Conservation (phyloP, 2,329 filamentous ascomycete species). For the Teratosphaeriaceae sp. region DNA sequence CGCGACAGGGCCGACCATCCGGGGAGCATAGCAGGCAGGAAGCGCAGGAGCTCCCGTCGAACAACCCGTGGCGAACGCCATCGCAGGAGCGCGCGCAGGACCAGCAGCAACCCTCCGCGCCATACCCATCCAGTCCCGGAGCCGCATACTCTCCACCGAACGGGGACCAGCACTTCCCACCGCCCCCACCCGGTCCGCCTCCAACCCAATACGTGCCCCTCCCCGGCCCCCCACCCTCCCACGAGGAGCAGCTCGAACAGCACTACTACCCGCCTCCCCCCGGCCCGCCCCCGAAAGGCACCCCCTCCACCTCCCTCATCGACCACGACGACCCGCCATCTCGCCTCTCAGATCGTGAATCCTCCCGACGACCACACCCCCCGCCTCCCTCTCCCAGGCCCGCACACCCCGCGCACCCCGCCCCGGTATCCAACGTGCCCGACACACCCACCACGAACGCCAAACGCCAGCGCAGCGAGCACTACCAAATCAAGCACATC, state of each 20-base stretch:
- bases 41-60: constrained; percentile 9
- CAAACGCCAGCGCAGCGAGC: constrained; percentile 56
- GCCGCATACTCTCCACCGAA: too few species aligned
- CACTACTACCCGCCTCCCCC: constrained; percentile 16
- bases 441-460: constrained; percentile 36
- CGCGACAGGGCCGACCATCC: constrained; percentile 19
- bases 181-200: neutral
- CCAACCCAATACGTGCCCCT: too few species aligned
- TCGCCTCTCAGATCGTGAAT: too few species aligned
- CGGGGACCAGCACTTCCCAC: neutral
- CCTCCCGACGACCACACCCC: constrained; percentile 15
- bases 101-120: too few species aligned
- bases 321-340: constrained; percentile 31
- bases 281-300: constrained; percentile 26
- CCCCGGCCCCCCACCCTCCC: too few species aligned
- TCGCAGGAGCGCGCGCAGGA: constrained; percentile 3
- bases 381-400: constrained; percentile 6
- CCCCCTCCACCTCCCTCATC: constrained; percentile 25
- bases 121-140: too few species aligned
- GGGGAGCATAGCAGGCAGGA: too few species aligned
- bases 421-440: constrained; percentile 8
- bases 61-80: constrained; percentile 12
- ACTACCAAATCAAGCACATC: constrained; percentile 89
- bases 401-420: constrained; percentile 8
- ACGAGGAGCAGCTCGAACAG: too few species aligned